Conservation (phyloP, 2,329 filamentous ascomycete genomes). For the Trichoderma pleuroti region DNA sequence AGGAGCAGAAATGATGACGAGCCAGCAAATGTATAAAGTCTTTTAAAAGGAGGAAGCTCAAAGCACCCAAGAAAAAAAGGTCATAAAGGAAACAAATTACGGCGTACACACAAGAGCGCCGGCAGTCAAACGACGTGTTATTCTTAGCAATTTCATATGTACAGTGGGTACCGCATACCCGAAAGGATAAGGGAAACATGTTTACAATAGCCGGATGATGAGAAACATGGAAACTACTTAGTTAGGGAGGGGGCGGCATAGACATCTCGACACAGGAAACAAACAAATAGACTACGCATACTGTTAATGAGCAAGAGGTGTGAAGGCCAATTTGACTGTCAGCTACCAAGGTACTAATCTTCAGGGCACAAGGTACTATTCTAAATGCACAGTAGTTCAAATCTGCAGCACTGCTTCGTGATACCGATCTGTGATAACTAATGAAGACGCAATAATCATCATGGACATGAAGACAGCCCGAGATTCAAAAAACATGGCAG, state of each 20-base stretch:
- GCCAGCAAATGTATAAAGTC: constrained; percentile 38
- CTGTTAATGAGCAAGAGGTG: background rate
- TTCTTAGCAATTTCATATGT: constrained; percentile 27
- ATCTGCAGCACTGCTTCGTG: background rate
- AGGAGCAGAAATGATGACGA: constrained; percentile 38
- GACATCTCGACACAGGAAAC: constrained; percentile 18
- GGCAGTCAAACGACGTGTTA: constrained; percentile 18
- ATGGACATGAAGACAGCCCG: too few species aligned
- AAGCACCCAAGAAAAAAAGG: constrained; percentile 18
- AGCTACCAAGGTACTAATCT: background rate
- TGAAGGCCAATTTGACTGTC: background rate
- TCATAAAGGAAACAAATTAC: constrained; percentile 24
- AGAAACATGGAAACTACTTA: constrained; percentile 10
- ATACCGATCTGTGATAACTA: too few species aligned
- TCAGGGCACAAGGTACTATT: background rate
- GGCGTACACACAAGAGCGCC: constrained; percentile 22
- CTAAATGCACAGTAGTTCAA: background rate
- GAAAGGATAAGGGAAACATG: constrained; percentile 15
- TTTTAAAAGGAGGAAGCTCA: constrained; percentile 23
- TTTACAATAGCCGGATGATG: constrained; percentile 16
- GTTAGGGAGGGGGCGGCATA: constrained; percentile 5
- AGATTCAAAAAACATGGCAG: too few species aligned
- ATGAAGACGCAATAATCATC: background rate
- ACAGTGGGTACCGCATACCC: constrained; percentile 15
- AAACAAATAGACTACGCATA: constrained; percentile 16